Percentiles rank a stretch among this genome's conserved stretches.
These are phyloP conservation scores for Pichia eremophila DNA, from an alignment of 805 yeast species.

Conservation along the genomic window DNA sequence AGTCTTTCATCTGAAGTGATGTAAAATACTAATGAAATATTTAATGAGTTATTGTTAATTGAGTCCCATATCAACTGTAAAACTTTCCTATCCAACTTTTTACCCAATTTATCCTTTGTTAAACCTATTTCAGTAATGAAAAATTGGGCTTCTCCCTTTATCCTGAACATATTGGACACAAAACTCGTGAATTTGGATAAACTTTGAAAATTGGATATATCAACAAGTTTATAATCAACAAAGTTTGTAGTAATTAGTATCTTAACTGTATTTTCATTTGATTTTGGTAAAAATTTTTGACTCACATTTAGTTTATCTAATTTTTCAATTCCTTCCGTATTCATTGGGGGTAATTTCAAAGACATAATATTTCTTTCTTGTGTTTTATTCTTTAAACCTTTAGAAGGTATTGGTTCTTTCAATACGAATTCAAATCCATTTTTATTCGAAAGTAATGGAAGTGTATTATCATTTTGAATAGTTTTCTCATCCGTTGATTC, in stretches of 20 bases:
- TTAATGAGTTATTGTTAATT: neutral
- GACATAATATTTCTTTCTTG: neutral
- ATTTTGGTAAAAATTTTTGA: constrained; percentile 29
- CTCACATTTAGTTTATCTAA: constrained; percentile 17
- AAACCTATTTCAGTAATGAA: constrained; percentile 8
- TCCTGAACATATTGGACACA: constrained; percentile 49
- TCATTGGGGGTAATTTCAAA: neutral
- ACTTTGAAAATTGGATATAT: constrained; percentile 23
- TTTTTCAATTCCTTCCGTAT: neutral
- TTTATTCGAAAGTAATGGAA: neutral
- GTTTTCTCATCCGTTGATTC: too few species aligned
- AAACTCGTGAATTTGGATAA: constrained; percentile 43
- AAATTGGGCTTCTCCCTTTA: constrained; percentile 4
- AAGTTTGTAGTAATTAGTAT: constrained; percentile 63
- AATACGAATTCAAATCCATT: neutral
- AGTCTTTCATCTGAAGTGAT: neutral
- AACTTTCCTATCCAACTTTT: constrained; percentile 3
- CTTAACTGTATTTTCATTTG: constrained; percentile 22
- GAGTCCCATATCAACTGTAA: constrained; percentile 4
- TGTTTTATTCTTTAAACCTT: neutral
- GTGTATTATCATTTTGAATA: neutral
- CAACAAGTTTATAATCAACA: constrained; percentile 40
- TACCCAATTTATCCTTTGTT: constrained; percentile 5
- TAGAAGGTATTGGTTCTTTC: neutral
- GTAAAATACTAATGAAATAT: neutral